These are phyloP conservation scores for Beverwykella pulmonaria DNA, from an alignment of 495 filamentous ascomycete genomes.

Conservation along the genomic window DNA sequence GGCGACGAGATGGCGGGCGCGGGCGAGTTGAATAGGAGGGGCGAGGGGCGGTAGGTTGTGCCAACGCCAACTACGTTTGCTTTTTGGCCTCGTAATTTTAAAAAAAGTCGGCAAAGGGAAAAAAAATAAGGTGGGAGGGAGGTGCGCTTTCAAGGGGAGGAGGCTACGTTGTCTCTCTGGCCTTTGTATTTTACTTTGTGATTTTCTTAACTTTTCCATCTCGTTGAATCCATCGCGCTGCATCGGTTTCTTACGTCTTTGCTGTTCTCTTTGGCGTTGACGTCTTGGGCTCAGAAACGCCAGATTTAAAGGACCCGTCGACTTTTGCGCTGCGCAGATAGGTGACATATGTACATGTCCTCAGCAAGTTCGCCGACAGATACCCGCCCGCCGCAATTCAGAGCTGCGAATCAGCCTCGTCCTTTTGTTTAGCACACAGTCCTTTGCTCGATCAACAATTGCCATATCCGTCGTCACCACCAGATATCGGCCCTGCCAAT, in stretches of 20 bases:
- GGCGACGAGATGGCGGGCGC: neutral
- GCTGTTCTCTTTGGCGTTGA: neutral
- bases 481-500: neutral
- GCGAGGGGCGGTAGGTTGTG: too few species aligned
- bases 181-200: neutral
- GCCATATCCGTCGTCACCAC: neutral
- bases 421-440: neutral
- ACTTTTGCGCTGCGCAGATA: too few species aligned
- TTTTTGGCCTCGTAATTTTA: conserved; percentile 2
- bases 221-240: neutral
- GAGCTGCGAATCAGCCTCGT: neutral
- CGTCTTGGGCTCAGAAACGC: neutral
- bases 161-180: neutral
- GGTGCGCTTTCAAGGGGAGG: neutral
- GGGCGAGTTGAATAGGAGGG: neutral
- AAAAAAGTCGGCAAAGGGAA: neutral
- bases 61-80: too few species aligned
- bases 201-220: neutral
- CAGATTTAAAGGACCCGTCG: neutral
- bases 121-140: neutral
- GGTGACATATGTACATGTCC: neutral
- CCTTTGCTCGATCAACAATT: neutral
- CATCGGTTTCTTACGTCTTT: neutral
- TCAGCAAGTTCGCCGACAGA: neutral
- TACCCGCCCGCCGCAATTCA: neutral